Evolutionary conservation across 176 grass and related monocot genomes (phyloP).

Genomic region (Carex pumila): DNA sequence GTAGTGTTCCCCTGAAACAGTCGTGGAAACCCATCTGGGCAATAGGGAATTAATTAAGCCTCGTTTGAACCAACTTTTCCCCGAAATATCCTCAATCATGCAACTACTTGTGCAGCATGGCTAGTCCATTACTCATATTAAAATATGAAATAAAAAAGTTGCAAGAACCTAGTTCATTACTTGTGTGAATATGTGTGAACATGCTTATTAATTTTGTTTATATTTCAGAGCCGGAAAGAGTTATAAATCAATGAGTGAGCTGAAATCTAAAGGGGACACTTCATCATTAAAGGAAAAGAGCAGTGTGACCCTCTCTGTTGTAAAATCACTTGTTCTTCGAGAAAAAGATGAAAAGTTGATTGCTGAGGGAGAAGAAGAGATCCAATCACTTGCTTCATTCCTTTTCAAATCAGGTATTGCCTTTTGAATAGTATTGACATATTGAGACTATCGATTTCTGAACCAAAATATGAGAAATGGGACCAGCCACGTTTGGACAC

Average conservation of each 20-base stretch:
- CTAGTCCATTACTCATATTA: neutral
- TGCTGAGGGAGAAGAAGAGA: conserved; percentile 61
- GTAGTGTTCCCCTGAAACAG: neutral
- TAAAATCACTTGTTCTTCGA: conserved; percentile 87
- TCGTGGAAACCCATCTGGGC: neutral
- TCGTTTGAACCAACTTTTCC: neutral
- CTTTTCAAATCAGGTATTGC: conserved; percentile 72
- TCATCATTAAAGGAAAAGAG: conserved; percentile 64
- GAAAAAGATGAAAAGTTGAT: conserved; percentile 72
- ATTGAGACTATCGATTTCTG: neutral
- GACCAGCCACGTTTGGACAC: no score
- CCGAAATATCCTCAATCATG: neutral
- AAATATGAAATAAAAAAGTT: neutral
- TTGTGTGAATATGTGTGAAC: neutral
- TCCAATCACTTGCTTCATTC: conserved; percentile 50
- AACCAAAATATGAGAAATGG: neutral
- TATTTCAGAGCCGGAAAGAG: conserved; percentile 46
- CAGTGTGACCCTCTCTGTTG: conserved; percentile 72
- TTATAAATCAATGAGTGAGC: conserved; percentile 68
- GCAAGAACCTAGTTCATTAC: neutral
- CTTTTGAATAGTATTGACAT: neutral
- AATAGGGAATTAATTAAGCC: neutral
- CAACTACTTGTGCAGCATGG: neutral
- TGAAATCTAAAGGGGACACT: conserved; percentile 43
- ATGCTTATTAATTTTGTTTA: neutral